Percentiles rank a stretch among this genome's conserved stretches.
phyloP scores from a whole-genome alignment of 208 protist species.

The Angomonas ambiguus region DNA sequence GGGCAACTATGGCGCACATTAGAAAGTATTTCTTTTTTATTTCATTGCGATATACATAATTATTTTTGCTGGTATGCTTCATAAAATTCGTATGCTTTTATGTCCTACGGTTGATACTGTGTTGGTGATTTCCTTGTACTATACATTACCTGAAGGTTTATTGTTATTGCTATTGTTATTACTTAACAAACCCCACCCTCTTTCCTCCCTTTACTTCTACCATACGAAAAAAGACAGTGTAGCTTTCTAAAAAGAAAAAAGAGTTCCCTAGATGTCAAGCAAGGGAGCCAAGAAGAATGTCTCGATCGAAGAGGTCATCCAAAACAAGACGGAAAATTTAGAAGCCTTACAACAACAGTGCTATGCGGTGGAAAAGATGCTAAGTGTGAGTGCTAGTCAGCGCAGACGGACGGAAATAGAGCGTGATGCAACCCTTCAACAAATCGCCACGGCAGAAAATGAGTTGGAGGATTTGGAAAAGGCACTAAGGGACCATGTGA shows the following conservation, averaged over 20 bases:
- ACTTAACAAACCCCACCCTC: not conserved
- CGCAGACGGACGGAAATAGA: constrained; percentile 41
- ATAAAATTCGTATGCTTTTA: not conserved
- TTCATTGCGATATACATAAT: not conserved
- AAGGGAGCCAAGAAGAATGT: constrained; percentile 42
- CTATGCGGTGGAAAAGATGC: constrained; percentile 71
- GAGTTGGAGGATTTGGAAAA: constrained; percentile 46
- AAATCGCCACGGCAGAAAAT: constrained; percentile 56
- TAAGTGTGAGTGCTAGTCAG: constrained; percentile 80
- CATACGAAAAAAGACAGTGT: not conserved
- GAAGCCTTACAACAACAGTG: constrained; percentile 53
- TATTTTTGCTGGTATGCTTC: not conserved
- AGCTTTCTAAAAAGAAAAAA: not conserved
- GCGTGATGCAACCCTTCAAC: constrained; percentile 40
- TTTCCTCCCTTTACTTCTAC: constrained; percentile 9
- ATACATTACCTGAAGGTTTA: too few species aligned
- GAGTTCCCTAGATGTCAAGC: constrained; percentile 17
- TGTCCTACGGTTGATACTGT: not conserved
- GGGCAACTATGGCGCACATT: too few species aligned
- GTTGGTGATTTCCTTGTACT: not conserved
- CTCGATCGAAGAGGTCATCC: constrained; percentile 53
- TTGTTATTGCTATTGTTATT: too few species aligned
- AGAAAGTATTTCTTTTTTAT: constrained; percentile 4
- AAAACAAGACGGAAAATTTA: constrained; percentile 53
- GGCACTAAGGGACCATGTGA: constrained; percentile 49